Base-by-base conservation (phyloP, 1,284 basidiomycete genomes). In the Tetrapyrgos nigripes region DNA sequence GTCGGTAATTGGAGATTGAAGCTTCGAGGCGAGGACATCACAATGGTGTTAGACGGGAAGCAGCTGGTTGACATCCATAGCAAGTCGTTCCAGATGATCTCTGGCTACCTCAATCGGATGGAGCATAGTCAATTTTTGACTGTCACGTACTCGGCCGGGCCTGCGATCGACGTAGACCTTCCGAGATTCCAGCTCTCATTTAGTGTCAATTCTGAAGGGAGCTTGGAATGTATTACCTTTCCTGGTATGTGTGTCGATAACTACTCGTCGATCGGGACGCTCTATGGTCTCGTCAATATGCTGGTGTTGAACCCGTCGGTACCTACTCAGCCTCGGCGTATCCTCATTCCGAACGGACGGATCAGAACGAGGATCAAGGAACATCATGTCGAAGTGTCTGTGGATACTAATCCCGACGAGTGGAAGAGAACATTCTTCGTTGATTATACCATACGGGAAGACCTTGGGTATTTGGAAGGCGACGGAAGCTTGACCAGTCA, bases 391-490 rank as follows among this genome's bases (percentile, higher is more conserved):
- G 37, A 40, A 5, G 37, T 40, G 13, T 9, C 17, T n/a, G 17
- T 40, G 6, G 37, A 40, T n/a, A 40, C 37, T 5, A 40, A n/a
- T 9, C 37, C 37, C 4, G 37, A 4, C 13, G 17, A 9, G 4
- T 40, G 37, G 14, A 26, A 57, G 11, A 64, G 66, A 0, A 58
- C 83, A 1, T 81, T 82, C 27, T 79, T 74, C 62, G 68, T 75
- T 53, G 69, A 69, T 10, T 84, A 83, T 57, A 63, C 64, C 0
- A 62, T 81, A 26, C 73, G 84, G 60, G 61, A 58, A 0, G 68
- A 73, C 11, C 67, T 84, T 8, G 73, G 79, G 4, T 68, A 72
- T 53, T 66, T 84, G 2, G 68, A 68, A 0, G 73, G 76, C 1
- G 69, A 67, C 26, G 59, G 58, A 33, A 73, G 68, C 14, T 58